Evolutionary conservation across 768 basidiomycete species (phyloP).

Genomic region (Leccinum uliginosum): DNA sequence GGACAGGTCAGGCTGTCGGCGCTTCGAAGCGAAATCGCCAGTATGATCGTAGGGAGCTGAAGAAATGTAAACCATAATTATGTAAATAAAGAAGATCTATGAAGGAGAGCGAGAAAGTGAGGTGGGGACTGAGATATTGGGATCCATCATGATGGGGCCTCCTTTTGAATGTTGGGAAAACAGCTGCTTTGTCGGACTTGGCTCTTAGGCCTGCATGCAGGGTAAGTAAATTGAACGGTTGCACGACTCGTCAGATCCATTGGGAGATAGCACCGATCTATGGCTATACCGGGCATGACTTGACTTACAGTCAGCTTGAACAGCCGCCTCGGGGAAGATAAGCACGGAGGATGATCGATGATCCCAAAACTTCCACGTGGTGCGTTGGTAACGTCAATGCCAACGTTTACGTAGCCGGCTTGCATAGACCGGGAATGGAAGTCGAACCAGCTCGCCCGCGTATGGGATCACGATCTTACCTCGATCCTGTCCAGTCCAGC

Average conservation of each 20-base stretch:
- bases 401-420: too few species aligned
- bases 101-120: neutral
- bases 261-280: neutral
- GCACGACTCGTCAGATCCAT: neutral
- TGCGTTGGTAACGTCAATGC: neutral
- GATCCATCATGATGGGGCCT: neutral
- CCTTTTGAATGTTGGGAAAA: conserved; percentile 13
- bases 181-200: too few species aligned
- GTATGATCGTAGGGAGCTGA: conserved; percentile 11
- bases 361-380: neutral
- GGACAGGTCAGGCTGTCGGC: conserved; percentile 26
- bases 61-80: conserved; percentile 27
- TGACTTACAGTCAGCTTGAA: neutral
- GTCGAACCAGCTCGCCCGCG: conserved; percentile 15
- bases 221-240: neutral
- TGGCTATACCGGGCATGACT: neutral
- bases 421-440: conserved; percentile 3
- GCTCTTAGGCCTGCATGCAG: neutral
- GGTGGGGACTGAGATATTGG: neutral
- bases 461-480: neutral
- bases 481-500: neutral
- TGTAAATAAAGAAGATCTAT: neutral
- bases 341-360: conserved; percentile 1
- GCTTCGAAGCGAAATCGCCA: conserved; percentile 17
- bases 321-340: neutral